phyloP scores from a whole-genome alignment of 495 filamentous ascomycete genomes.

The Lichina pygmaea region DNA sequence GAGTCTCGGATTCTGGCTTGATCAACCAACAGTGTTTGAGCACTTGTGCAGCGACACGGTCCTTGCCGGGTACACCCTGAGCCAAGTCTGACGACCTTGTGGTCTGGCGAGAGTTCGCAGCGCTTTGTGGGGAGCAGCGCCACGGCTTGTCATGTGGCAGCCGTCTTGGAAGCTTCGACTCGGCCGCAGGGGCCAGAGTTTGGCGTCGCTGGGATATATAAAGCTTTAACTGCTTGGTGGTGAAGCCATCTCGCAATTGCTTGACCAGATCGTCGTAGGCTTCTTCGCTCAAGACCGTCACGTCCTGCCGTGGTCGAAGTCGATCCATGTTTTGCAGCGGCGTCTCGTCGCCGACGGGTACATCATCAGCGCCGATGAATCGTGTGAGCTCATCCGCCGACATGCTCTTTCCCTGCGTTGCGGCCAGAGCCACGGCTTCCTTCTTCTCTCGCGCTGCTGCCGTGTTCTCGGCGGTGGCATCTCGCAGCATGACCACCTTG shows the following conservation, averaged over 20 bases:
- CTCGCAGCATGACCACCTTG: conserved; percentile 2
- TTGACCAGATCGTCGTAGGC: background rate
- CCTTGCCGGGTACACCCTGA: background rate
- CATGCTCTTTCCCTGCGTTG: background rate
- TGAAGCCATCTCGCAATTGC: background rate
- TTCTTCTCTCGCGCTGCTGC: background rate
- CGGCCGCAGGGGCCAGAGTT: background rate
- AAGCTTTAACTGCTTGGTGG: background rate
- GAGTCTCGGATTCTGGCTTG: background rate
- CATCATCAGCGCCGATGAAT: background rate
- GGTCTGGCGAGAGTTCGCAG: background rate
- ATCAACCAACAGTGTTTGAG: background rate
- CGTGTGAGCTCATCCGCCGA: background rate
- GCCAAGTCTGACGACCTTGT: background rate
- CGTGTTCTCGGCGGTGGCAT: background rate
- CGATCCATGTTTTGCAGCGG: background rate
- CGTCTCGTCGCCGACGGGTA: background rate
- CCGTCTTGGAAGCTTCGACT: background rate
- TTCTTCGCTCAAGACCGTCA: background rate
- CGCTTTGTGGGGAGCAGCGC: background rate
- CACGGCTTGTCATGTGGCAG: background rate
- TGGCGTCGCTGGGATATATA: background rate
- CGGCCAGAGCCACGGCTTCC: background rate
- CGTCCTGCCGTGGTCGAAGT: background rate
- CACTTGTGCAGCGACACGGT: background rate